phyloP scores from a whole-genome alignment of 805 yeast species.

The Yamadazyma nakazawae region DNA sequence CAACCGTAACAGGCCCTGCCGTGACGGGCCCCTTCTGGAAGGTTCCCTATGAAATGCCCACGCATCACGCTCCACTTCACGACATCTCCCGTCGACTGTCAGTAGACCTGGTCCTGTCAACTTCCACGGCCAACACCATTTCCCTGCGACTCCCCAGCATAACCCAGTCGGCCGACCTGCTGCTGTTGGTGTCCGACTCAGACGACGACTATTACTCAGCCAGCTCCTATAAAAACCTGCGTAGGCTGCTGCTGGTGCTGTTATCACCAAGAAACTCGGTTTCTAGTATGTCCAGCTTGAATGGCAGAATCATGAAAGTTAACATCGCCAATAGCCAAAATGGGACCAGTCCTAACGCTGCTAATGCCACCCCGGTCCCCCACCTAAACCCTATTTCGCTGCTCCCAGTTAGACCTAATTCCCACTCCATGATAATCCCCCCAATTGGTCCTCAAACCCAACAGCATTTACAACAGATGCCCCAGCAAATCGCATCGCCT shows the following conservation, averaged over 20 bases:
- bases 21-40: conserved; percentile 51
- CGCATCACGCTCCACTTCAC: not conserved
- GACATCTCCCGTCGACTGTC: conserved; percentile 23
- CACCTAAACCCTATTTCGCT: not conserved
- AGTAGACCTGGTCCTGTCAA: conserved; percentile 8
- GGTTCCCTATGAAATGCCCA: conserved; percentile 58
- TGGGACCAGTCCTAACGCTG: not conserved
- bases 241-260: conserved; percentile 17
- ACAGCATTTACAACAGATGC: conserved; percentile 5
- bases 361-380: not conserved
- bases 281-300: conserved; percentile 27
- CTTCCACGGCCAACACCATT: not conserved
- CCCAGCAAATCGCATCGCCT: conserved; percentile 2
- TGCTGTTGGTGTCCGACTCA: conserved; percentile 24
- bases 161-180: conserved; percentile 8
- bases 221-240: conserved; percentile 16
- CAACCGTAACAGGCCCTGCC: not conserved
- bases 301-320: conserved; percentile 26
- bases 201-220: conserved; percentile 36
- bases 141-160: conserved; percentile 4
- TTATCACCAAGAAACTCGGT: conserved; percentile 34
- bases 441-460: conserved; percentile 1
- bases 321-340: not conserved
- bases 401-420: conserved; percentile 2
- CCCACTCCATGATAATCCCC: conserved; percentile 6